phyloP scores from a whole-genome alignment of 257 asterid genomes.

The Petunia secreta region DNA sequence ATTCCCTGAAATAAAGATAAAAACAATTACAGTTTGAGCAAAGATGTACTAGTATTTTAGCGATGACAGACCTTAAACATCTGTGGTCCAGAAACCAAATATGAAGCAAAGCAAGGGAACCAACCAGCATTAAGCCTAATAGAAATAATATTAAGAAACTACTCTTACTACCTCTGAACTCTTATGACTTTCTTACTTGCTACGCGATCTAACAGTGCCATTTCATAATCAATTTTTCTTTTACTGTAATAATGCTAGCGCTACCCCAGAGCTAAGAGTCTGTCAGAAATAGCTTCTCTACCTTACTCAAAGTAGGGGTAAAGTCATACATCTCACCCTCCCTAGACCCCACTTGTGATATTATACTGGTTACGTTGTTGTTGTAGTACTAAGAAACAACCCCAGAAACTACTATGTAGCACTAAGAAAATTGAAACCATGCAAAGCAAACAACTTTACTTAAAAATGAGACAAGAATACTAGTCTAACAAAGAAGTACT shows the following conservation, averaged over 20 bases:
- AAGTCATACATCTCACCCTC: too few species aligned
- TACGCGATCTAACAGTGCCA: too few species aligned
- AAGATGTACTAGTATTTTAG: background rate
- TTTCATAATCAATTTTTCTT: too few species aligned
- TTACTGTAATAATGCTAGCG: too few species aligned
- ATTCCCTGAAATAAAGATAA: conserved; percentile 34
- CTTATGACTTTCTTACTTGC: too few species aligned
- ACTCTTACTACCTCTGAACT: too few species aligned
- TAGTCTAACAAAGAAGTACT: background rate
- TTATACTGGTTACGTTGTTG: too few species aligned
- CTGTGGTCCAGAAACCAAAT: background rate
- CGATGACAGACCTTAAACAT: background rate
- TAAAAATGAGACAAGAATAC: conserved; percentile 7
- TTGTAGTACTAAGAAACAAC: too few species aligned
- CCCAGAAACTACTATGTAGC: background rate
- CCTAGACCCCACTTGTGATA: too few species aligned
- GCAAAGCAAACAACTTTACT: conserved; percentile 14
- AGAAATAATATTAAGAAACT: background rate
- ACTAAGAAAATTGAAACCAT: background rate
- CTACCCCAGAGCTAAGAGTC: too few species aligned
- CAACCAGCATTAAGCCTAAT: conserved; percentile 14
- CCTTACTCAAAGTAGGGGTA: too few species aligned
- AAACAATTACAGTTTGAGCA: conserved; percentile 19
- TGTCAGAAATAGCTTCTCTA: too few species aligned
- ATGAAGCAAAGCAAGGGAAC: background rate